phyloP scores from a whole-genome alignment of 73 alveolate species.

The Paramecium bursaria region DNA sequence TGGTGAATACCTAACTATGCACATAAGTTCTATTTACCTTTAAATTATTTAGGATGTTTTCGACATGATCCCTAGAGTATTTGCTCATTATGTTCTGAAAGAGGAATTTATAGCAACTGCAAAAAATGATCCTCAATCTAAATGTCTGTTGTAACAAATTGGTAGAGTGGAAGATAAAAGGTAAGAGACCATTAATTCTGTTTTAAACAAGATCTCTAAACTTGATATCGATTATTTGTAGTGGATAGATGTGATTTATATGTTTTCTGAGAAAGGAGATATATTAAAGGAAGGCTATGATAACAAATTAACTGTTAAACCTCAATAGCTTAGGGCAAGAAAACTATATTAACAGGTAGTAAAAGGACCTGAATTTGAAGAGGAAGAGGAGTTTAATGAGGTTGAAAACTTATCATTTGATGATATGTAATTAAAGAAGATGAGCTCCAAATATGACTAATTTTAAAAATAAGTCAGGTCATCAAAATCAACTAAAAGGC shows the following conservation, averaged over 20 bases:
- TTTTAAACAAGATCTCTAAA: background rate
- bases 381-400: conserved; percentile 46
- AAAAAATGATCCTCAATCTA: conserved; percentile 54
- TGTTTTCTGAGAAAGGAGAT: conserved; percentile 35
- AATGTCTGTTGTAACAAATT: conserved; percentile 29
- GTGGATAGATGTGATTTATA: conserved; percentile 24
- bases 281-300: conserved; percentile 16
- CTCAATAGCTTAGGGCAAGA: background rate
- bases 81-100: conserved; percentile 38
- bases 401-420: conserved; percentile 57
- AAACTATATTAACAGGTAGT: conserved; percentile 9
- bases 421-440: conserved; percentile 16
- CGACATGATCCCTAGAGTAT: conserved; percentile 38
- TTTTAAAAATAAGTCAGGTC: background rate
- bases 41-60: conserved; percentile 28
- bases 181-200: conserved; percentile 38
- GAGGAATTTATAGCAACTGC: conserved; percentile 32
- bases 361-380: conserved; percentile 17
- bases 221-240: conserved; percentile 31
- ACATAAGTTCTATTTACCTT: conserved; percentile 1
- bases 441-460: background rate
- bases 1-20: conserved; percentile 9
- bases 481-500: conserved; percentile 19
- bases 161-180: background rate
- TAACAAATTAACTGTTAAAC: background rate